These are phyloP conservation scores for Wickerhamiella dianesei DNA, from an alignment of 805 yeast genomes.

Conservation along the genomic window DNA sequence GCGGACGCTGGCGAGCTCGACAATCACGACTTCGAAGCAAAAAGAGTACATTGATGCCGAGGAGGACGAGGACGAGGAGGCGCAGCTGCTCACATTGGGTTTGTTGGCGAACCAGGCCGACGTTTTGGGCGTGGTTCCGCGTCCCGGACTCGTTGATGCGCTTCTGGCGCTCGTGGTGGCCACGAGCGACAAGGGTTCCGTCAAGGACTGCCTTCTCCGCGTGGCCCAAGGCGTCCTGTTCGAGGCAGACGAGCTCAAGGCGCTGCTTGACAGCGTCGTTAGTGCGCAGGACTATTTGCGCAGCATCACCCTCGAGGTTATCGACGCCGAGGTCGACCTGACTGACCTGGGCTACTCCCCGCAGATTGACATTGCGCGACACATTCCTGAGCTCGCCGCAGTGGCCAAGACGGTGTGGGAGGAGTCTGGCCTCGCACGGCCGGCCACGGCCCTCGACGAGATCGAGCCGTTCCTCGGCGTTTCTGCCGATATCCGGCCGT, in stretches of 20 bases:
- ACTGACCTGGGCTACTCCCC: conserved; percentile 36
- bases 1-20: conserved; percentile 15
- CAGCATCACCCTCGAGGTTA: conserved; percentile 61
- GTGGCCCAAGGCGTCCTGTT: conserved; percentile 61
- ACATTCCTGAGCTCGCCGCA: conserved; percentile 52
- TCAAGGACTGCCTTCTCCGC: conserved; percentile 71
- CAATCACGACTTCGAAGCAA: no score
- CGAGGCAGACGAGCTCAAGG: conserved; percentile 42
- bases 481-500: conserved; percentile 46
- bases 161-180: conserved; percentile 50
- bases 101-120: conserved; percentile 38
- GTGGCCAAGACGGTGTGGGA: conserved; percentile 76
- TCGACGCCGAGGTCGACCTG: conserved; percentile 63
- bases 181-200: conserved; percentile 65
- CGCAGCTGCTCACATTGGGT: conserved; percentile 68
- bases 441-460: conserved; percentile 26
- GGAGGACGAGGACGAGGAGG: conserved; percentile 51
- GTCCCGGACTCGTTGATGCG: conserved; percentile 47
- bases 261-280: conserved; percentile 40
- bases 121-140: conserved; percentile 48
- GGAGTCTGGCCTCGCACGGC: conserved; percentile 48
- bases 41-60: conserved; percentile 27
- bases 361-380: conserved; percentile 67
- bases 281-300: conserved; percentile 61
- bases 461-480: conserved; percentile 34